Evolutionary conservation across 163 green algal genomes (phyloP).

Genomic region (Trebouxiophyceae sp.): DNA sequence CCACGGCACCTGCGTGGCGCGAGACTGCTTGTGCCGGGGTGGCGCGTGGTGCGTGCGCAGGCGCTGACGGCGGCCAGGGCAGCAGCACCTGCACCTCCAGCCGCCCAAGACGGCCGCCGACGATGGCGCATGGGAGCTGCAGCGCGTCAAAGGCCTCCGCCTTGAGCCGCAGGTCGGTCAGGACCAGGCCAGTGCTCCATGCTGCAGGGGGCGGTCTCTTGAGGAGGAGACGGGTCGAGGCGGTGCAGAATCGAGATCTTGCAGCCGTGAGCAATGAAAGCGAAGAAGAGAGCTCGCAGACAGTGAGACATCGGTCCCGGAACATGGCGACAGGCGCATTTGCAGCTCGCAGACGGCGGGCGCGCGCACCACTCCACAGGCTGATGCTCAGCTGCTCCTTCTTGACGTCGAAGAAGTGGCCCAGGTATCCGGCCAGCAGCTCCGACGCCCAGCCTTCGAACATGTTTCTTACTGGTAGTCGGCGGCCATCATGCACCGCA

Average conservation of each 20-base stretch:
- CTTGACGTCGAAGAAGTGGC: slow-evolving; percentile 78
- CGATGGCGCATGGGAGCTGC: slow-evolving; percentile 66
- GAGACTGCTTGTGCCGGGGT: no score
- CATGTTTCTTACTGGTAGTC: no score
- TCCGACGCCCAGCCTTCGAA: slow-evolving; percentile 72
- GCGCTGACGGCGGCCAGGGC: no score
- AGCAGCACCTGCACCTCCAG: slow-evolving; percentile 62
- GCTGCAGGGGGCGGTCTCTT: no score
- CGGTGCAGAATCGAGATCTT: no score
- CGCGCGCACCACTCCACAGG: slow-evolving; percentile 64
- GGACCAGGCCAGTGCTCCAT: slow-evolving; percentile 43
- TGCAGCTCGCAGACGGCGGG: neutral
- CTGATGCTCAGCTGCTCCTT: slow-evolving; percentile 69
- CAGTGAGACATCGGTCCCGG: no score
- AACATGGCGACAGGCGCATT: neutral
- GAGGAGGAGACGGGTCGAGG: no score
- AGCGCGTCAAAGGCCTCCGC: slow-evolving; percentile 76
- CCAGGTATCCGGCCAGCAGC: slow-evolving; percentile 60
- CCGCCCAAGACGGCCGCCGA: slow-evolving; percentile 51
- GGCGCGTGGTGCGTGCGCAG: no score
- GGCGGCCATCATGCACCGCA: no score
- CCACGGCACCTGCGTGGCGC: slow-evolving; percentile 38
- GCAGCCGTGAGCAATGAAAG: neutral
- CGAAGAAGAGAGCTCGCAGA: no score
- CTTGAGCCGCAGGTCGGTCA: slow-evolving; percentile 71